Evolutionary conservation across 73 alveolate genomes (phyloP), one percentile per base, ranked within the genome.

Genomic region (Stentor roeselii): DNA sequence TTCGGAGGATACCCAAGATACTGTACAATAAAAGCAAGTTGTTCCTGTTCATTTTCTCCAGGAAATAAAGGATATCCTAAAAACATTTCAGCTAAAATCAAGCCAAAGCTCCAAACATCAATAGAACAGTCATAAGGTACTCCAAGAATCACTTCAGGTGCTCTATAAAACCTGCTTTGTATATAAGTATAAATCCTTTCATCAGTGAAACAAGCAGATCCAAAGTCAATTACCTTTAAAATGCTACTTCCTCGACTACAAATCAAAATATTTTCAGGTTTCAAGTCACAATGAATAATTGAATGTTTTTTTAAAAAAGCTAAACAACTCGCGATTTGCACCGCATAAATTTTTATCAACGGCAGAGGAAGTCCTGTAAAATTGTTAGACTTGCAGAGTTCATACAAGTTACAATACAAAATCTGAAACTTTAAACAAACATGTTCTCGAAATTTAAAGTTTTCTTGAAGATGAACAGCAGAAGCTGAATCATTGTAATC

Each of bases 41-140:
- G 38, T 41, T 83, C 88, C n/a, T 83, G 85, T 36, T 83, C 78
- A 27, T 59, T 34, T 78, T 40, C 75, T 31, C 98, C 96, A 31
- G 94, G 87, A 59, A 91, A 93, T 1, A 92, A 59, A 3, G 98
- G 96, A 35, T 74, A 83, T 37, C 95, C 90, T 40, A 91, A 88
- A 11, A 91, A 60, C 59, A 92, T 77, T 78, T 92, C 97, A 3
- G 93, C 95, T 50, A 93, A 86, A 3, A 94, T 93, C 58, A 97
- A 94, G 11, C 98, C 98, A 37, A 94, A 86, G 4, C 95, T 92
- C 98, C 98, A 94, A 6, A 92, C 92, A 88, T 94, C 98, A 1
- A 94, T 95, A 77, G 92, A 82, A n/a, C 92, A 91, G 32, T 93
- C 94, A 88, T 95, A 95, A 84, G 76, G 77, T 42, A 89, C 93